A percentile compares a stretch with the other conserved stretches of the same genome.
Evolutionary conservation across 176 grass and related monocot genomes (phyloP).

Genomic region (Rhynchospora tenuis): DNA sequence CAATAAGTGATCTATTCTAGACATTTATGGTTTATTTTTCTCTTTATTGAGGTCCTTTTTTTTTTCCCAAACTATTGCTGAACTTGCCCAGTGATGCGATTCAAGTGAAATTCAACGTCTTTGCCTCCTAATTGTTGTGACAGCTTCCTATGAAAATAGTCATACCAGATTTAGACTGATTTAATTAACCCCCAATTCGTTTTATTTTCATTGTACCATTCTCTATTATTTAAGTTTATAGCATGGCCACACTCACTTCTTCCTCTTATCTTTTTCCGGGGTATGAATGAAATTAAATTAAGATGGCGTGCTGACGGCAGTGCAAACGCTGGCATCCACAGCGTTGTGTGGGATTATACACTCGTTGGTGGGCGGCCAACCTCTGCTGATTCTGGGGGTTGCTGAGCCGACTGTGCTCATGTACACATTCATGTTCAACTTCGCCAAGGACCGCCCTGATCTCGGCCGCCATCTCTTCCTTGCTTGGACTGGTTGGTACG

Average conservation of each 20-base stretch:
- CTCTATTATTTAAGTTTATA: not conserved
- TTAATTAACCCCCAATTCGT: not conserved
- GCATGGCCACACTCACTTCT: not conserved
- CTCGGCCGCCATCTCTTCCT: constrained; percentile 69
- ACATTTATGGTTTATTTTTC: not conserved
- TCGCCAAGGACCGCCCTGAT: constrained; percentile 73
- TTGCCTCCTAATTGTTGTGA: constrained; percentile 15
- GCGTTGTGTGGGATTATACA: constrained; percentile 91
- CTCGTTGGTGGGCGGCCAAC: constrained; percentile 88
- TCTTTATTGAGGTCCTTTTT: not conserved
- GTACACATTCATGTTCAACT: constrained; percentile 99
- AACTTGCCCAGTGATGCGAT: no score
- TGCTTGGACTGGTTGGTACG: constrained; percentile 90
- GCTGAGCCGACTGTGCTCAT: constrained; percentile 95
- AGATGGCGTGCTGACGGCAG: constrained; percentile 90
- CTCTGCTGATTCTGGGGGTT: constrained; percentile 90
- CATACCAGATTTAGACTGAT: not conserved
- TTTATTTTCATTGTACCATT: not conserved
- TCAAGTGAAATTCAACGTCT: constrained; percentile 9
- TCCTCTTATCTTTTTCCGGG: not conserved
- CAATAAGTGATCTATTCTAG: not conserved
- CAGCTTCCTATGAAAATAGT: not conserved
- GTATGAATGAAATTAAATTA: not conserved
- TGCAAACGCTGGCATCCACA: constrained; percentile 92
- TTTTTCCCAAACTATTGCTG: not conserved